phyloP scores from a whole-genome alignment of 345 rosid species.

The Theobroma cacao region DNA sequence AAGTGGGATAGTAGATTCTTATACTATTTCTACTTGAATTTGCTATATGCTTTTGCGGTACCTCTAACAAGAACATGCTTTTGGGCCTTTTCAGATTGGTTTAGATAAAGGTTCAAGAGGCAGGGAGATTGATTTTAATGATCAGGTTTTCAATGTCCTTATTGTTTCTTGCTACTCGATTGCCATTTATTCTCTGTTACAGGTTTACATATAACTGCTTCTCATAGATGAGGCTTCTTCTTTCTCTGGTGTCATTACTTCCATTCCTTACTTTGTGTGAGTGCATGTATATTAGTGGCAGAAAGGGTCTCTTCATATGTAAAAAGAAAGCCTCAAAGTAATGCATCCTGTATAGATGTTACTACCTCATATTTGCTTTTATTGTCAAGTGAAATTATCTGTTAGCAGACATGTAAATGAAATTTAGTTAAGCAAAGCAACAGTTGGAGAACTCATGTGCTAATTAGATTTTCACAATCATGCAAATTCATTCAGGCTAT shows the following conservation, averaged over 20 bases:
- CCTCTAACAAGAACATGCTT: background rate
- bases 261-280: background rate
- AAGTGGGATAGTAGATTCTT: background rate
- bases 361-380: background rate
- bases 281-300: background rate
- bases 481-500: background rate
- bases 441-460: background rate
- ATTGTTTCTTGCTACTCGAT: background rate
- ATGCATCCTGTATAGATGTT: background rate
- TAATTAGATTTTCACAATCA: background rate
- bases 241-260: background rate
- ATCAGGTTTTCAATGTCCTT: slow-evolving; percentile 58
- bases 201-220: background rate
- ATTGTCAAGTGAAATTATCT: background rate
- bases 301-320: background rate
- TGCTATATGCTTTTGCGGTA: background rate
- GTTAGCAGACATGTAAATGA: background rate
- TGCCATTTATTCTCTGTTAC: background rate
- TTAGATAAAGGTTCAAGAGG: slow-evolving; percentile 89
- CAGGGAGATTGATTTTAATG: slow-evolving; percentile 62
- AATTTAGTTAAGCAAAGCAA: background rate
- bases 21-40: background rate
- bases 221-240: background rate
- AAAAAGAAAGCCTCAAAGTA: background rate
- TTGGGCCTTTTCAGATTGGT: slow-evolving; percentile 55